These are phyloP conservation scores for Dioszegia hungarica DNA, from an alignment of 768 basidiomycete genomes.

Conservation along the genomic window DNA sequence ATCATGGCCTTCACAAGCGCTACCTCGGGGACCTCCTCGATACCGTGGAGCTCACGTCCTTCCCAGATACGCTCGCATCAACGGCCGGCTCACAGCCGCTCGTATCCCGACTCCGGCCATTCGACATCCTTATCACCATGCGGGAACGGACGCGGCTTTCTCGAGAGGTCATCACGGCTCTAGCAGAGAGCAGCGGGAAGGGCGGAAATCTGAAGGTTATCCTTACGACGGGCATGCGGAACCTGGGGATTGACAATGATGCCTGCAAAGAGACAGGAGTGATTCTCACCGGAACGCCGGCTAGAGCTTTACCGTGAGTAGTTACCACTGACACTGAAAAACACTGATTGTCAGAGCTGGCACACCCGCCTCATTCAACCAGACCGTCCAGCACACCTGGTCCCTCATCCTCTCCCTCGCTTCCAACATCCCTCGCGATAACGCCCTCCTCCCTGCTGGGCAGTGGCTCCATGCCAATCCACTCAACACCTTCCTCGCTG, in stretches of 20 bases:
- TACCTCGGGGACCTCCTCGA: not conserved
- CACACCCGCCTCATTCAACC: slow-evolving; percentile 47
- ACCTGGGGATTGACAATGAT: slow-evolving; percentile 35
- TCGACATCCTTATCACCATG: slow-evolving; percentile 61
- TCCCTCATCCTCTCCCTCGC: slow-evolving; percentile 58
- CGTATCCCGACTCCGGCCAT: slow-evolving; percentile 54
- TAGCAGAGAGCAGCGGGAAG: slow-evolving; percentile 49
- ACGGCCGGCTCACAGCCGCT: not conserved
- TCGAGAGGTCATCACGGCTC: slow-evolving; percentile 54
- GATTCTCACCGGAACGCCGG: slow-evolving; percentile 8
- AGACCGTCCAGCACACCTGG: slow-evolving; percentile 61
- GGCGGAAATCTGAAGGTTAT: slow-evolving; percentile 56
- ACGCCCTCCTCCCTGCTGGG: slow-evolving; percentile 53
- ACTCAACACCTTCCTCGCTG: slow-evolving; percentile 51
- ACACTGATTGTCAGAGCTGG: not conserved
- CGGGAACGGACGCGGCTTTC: slow-evolving; percentile 63
- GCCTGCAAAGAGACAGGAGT: slow-evolving; percentile 6
- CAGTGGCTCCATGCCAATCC: slow-evolving; percentile 59
- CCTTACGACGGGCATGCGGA: slow-evolving; percentile 57
- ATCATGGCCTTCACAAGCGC: slow-evolving; percentile 1
- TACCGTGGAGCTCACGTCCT: slow-evolving; percentile 35
- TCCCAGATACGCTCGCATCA: slow-evolving; percentile 53
- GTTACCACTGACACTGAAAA: not conserved
- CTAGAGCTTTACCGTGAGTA: not conserved
- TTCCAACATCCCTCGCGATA: slow-evolving; percentile 55